Evolutionary conservation across 768 basidiomycete species (phyloP).

Genomic region (Kwoniella botswanensis): DNA sequence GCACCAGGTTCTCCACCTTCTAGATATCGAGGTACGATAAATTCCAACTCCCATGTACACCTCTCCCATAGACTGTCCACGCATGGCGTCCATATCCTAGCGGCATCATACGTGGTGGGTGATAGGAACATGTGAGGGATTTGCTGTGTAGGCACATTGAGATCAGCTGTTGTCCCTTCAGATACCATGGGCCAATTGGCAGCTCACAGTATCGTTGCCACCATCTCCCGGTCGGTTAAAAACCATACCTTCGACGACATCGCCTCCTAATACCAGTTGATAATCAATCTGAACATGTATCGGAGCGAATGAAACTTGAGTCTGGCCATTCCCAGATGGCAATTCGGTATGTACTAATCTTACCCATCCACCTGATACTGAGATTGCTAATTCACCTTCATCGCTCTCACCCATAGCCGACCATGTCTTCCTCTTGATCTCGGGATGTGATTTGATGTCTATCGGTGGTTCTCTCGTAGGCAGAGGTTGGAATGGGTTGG

Average conservation of each 20-base stretch:
- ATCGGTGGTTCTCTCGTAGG: slow-evolving; percentile 66
- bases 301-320: slow-evolving; percentile 62
- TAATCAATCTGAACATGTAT: slow-evolving; percentile 54
- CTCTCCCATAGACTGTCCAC: slow-evolving; percentile 93
- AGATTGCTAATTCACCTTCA: slow-evolving; percentile 92
- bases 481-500: slow-evolving; percentile 65
- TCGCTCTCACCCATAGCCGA: slow-evolving; percentile 87
- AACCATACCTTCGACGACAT: slow-evolving; percentile 58
- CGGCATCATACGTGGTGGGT: slow-evolving; percentile 82
- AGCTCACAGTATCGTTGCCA: slow-evolving; percentile 40
- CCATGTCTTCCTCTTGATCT: slow-evolving; percentile 89
- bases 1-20: slow-evolving; percentile 62
- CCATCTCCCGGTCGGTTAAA: slow-evolving; percentile 46
- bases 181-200: neutral
- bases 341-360: slow-evolving; percentile 55
- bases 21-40: slow-evolving; percentile 73
- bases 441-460: slow-evolving; percentile 87
- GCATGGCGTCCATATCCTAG: slow-evolving; percentile 99
- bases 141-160: slow-evolving; percentile 63
- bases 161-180: slow-evolving; percentile 6
- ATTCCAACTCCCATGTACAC: slow-evolving; percentile 98
- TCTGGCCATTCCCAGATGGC: slow-evolving; percentile 71
- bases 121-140: slow-evolving; percentile 92
- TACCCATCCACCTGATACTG: slow-evolving; percentile 63
- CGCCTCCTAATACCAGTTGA: slow-evolving; percentile 56